Percentiles rank a stretch among this genome's conserved stretches.
phyloP scores from a whole-genome alignment of 257 asterid species.

The Henckelia pumila region DNA sequence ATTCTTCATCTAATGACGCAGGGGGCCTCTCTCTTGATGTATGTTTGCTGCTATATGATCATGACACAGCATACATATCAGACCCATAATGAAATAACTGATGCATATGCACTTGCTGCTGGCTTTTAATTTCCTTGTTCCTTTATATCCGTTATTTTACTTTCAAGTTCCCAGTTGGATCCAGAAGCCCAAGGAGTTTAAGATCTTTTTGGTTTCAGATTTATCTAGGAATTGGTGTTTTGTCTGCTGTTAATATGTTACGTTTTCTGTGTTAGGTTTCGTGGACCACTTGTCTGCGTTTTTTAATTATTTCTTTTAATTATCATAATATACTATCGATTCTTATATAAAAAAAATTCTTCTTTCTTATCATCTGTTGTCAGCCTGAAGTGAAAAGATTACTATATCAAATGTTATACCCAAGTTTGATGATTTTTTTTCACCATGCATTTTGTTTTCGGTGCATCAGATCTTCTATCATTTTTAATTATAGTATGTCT shows the following conservation, averaged over 20 bases:
- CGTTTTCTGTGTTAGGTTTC: no score
- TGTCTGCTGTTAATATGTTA: no score
- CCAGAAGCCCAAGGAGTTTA: no score
- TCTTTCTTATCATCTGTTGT: constrained; percentile 10
- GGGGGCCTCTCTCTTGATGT: constrained; percentile 80
- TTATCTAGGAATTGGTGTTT: no score
- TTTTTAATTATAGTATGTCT: constrained; percentile 16
- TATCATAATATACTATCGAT: no score
- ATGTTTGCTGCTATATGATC: constrained; percentile 31
- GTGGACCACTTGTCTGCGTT: no score
- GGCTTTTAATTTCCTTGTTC: constrained; percentile 22
- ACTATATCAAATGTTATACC: constrained; percentile 20
- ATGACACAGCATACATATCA: constrained; percentile 17
- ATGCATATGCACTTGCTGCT: constrained; percentile 15
- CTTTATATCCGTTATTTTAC: constrained; percentile 19
- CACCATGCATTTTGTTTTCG: neutral
- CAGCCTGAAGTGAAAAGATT: constrained; percentile 27
- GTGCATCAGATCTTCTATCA: neutral
- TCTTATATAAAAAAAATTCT: neutral
- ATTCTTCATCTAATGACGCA: constrained; percentile 63
- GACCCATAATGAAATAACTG: constrained; percentile 10
- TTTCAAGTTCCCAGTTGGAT: neutral
- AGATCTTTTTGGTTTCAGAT: no score
- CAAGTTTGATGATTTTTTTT: constrained; percentile 20
- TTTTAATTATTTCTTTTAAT: no score